Conservation (phyloP, 441 rosid genomes). For the Gossypium lobatum region DNA sequence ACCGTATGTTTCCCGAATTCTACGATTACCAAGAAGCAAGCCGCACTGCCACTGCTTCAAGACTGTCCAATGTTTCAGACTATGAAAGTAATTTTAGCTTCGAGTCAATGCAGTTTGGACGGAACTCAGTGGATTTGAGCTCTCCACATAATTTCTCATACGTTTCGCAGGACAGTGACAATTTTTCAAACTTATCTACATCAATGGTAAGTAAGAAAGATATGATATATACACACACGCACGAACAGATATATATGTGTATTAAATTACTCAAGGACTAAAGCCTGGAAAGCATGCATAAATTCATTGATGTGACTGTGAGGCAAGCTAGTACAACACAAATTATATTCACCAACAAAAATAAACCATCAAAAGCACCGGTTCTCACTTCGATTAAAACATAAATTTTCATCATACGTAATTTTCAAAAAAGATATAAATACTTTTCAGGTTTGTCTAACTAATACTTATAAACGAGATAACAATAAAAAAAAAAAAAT, state of each 20-base stretch:
- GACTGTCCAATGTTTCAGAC: slow-evolving; percentile 59
- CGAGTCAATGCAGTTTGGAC: slow-evolving; percentile 40
- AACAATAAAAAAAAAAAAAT: neutral
- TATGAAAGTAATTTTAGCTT: slow-evolving; percentile 40
- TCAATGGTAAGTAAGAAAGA: slow-evolving; percentile 30
- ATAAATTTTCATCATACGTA: neutral
- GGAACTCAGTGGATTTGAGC: slow-evolving; percentile 48
- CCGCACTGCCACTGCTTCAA: slow-evolving; percentile 27
- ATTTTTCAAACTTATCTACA: slow-evolving; percentile 35
- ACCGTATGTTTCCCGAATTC: slow-evolving; percentile 46
- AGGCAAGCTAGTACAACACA: neutral
- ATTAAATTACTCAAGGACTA: neutral
- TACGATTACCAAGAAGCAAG: slow-evolving; percentile 37
- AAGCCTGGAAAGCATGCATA: neutral
- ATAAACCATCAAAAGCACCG: neutral
- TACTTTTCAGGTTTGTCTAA: neutral
- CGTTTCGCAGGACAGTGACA: slow-evolving; percentile 41
- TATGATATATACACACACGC: neutral
- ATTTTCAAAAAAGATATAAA: no score
- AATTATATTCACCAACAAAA: neutral
- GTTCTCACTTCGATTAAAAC: neutral
- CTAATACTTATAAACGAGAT: neutral
- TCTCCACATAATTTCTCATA: slow-evolving; percentile 34
- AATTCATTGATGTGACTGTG: neutral
- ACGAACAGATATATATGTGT: no score